Percentiles rank a stretch among this genome's conserved stretches.
Evolutionary conservation across 2,329 filamentous ascomycete genomes (phyloP).

Genomic region (Aspergillus novoparasiticus): DNA sequence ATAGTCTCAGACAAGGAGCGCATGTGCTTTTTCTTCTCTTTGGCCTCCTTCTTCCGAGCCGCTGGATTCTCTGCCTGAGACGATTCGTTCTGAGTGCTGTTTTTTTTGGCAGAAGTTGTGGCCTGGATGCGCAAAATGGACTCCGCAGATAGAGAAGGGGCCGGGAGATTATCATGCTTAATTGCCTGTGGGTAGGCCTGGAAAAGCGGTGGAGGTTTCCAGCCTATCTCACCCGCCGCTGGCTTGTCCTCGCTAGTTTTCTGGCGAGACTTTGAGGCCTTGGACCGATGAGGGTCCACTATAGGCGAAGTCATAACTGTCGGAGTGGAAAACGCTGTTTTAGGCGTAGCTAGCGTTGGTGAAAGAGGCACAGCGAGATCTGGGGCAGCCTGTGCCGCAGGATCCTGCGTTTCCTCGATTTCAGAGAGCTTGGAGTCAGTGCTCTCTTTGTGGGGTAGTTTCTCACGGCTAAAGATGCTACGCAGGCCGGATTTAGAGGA

Average conservation of each 20-base stretch:
- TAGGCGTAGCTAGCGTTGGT: constrained; percentile 30
- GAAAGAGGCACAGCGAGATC: constrained; percentile 27
- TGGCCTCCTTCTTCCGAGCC: constrained; percentile 36
- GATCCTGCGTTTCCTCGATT: constrained; percentile 34
- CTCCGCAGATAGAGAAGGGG: constrained; percentile 70
- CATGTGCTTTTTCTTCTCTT: constrained; percentile 36
- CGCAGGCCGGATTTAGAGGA: constrained; percentile 41
- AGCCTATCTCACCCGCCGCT: constrained; percentile 40
- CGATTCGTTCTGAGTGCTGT: constrained; percentile 15
- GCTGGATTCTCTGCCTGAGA: constrained; percentile 23
- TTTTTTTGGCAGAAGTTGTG: constrained; percentile 26
- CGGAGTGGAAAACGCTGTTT: constrained; percentile 28
- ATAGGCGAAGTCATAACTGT: constrained; percentile 27
- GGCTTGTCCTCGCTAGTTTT: constrained; percentile 27
- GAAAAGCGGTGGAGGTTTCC: constrained; percentile 76
- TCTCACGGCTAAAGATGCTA: constrained; percentile 41
- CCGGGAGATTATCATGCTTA: constrained; percentile 70
- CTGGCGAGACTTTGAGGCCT: constrained; percentile 24
- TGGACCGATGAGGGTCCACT: constrained; percentile 20
- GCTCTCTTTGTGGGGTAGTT: constrained; percentile 30
- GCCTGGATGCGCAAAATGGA: constrained; percentile 62
- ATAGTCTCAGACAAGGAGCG: constrained; percentile 41
- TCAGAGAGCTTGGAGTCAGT: constrained; percentile 34
- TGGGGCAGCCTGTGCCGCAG: constrained; percentile 18
- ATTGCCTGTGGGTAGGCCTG: constrained; percentile 84